A percentile compares a stretch with the other conserved stretches of the same genome.
Evolutionary conservation across 768 basidiomycete species (phyloP).

Genomic region (Chalciporus sphaerocephalus): DNA sequence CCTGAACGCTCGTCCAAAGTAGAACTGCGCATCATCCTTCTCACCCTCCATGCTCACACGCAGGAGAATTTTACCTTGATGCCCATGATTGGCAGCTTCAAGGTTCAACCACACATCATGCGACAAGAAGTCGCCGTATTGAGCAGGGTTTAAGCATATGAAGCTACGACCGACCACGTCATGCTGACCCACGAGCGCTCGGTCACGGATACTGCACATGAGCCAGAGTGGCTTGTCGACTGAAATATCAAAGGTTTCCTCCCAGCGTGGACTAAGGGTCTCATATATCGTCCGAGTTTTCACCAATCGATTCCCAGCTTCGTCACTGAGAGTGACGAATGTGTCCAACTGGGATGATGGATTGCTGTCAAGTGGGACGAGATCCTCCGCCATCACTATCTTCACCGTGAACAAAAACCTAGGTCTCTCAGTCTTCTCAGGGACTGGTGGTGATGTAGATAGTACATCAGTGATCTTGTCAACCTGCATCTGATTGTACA

Average conservation of each 20-base stretch:
- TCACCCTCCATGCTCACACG: conserved; percentile 98
- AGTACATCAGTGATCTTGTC: conserved; percentile 76
- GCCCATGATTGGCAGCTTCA: conserved; percentile 48
- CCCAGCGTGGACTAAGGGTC: conserved; percentile 88
- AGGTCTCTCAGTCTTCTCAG: conserved; percentile 61
- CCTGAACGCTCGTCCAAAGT: conserved; percentile 93
- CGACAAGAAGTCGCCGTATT: conserved; percentile 83
- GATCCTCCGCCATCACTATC: conserved; percentile 83
- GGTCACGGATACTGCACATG: conserved; percentile 91
- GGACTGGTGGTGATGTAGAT: conserved; percentile 58
- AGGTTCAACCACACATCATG: conserved; percentile 92
- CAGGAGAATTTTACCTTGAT: conserved; percentile 74
- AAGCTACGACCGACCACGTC: conserved; percentile 89
- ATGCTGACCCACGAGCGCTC: conserved; percentile 87
- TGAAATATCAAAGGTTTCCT: conserved; percentile 93
- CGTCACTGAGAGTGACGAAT: conserved; percentile 92
- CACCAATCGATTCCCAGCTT: conserved; percentile 81
- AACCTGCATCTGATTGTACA: conserved; percentile 88
- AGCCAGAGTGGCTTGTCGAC: conserved; percentile 94
- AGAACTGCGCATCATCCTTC: conserved; percentile 96
- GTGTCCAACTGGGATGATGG: conserved; percentile 83
- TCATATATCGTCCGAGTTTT: conserved; percentile 98
- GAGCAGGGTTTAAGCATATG: conserved; percentile 83
- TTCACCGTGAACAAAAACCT: conserved; percentile 91
- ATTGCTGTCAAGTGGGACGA: conserved; percentile 72